Evolutionary conservation across 1,284 basidiomycete genomes (phyloP).

Genomic region (Microstroma glucosiphilum): DNA sequence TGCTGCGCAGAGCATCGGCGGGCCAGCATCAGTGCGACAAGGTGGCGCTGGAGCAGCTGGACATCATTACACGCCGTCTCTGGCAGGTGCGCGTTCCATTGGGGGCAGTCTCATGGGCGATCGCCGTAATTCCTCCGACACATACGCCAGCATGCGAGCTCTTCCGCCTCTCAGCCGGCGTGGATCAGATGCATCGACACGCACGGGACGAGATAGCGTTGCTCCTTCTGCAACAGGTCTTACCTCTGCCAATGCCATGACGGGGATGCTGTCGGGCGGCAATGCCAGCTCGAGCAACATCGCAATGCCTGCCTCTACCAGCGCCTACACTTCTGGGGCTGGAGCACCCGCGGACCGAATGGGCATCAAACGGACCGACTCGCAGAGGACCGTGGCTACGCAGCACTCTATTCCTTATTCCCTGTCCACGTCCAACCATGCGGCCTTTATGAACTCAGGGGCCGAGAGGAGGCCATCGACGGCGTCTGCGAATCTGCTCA

Average conservation of each 20-base stretch:
- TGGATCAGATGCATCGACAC: conserved; percentile 36
- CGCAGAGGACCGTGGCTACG: conserved; percentile 39
- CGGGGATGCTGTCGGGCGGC: background rate
- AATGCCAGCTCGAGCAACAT: background rate
- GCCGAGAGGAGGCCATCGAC: background rate
- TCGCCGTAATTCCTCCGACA: conserved; percentile 36
- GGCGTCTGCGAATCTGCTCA: background rate
- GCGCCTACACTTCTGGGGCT: background rate
- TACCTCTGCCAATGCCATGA: conserved; percentile 36
- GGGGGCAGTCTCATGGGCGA: conserved; percentile 41
- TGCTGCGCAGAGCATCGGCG: conserved; percentile 33
- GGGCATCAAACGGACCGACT: conserved; percentile 39
- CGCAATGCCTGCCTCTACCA: background rate
- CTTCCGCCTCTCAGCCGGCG: conserved; percentile 43
- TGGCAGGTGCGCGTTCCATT: conserved; percentile 35
- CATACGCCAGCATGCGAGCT: conserved; percentile 39
- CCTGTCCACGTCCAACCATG: conserved; percentile 19
- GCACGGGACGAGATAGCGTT: conserved; percentile 22
- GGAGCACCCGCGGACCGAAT: background rate
- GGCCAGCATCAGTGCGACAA: conserved; percentile 11
- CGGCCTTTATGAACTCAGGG: background rate
- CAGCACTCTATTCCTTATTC: conserved; percentile 40
- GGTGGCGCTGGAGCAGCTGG: conserved; percentile 10
- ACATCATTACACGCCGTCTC: conserved; percentile 26
- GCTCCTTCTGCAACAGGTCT: conserved; percentile 28